phyloP scores from a whole-genome alignment of 108 stramenopile species.

The Chaetoceros muelleri region DNA sequence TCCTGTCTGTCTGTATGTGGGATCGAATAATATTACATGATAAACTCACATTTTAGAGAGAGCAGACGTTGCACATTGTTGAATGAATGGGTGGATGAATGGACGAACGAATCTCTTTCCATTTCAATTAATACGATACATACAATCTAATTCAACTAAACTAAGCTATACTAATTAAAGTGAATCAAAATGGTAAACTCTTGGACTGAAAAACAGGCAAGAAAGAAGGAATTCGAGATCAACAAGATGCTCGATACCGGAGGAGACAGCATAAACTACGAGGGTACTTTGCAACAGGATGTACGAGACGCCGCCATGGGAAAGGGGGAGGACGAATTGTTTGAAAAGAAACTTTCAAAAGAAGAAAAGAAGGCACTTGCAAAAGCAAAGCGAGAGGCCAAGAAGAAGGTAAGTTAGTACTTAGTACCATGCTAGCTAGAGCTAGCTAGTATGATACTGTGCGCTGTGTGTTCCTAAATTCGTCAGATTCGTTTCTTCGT shows the following conservation, averaged over 20 bases:
- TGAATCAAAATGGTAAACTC: background rate
- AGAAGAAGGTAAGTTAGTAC: slow-evolving; percentile 66
- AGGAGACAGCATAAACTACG: slow-evolving; percentile 54
- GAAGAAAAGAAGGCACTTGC: slow-evolving; percentile 89
- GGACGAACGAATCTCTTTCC: too few relatives aligned
- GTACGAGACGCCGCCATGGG: slow-evolving; percentile 82
- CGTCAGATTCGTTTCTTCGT: too few relatives aligned
- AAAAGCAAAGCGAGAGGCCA: slow-evolving; percentile 80
- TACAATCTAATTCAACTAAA: too few relatives aligned
- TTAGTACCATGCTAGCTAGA: background rate
- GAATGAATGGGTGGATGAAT: too few relatives aligned
- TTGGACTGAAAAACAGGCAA: slow-evolving; percentile 47
- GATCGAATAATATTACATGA: too few relatives aligned
- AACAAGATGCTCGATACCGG: slow-evolving; percentile 60
- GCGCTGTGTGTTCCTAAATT: too few relatives aligned
- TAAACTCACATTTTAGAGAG: too few relatives aligned
- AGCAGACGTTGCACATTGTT: too few relatives aligned
- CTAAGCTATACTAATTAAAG: too few relatives aligned
- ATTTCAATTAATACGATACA: too few relatives aligned
- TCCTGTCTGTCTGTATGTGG: too few relatives aligned
- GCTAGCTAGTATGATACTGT: too few relatives aligned
- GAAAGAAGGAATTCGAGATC: slow-evolving; percentile 44
- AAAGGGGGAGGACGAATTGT: slow-evolving; percentile 82
- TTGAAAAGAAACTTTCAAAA: slow-evolving; percentile 85
- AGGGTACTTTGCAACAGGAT: slow-evolving; percentile 31